Evolutionary conservation across 495 filamentous ascomycete species (phyloP).

Genomic region (Pyrenula aspistea): DNA sequence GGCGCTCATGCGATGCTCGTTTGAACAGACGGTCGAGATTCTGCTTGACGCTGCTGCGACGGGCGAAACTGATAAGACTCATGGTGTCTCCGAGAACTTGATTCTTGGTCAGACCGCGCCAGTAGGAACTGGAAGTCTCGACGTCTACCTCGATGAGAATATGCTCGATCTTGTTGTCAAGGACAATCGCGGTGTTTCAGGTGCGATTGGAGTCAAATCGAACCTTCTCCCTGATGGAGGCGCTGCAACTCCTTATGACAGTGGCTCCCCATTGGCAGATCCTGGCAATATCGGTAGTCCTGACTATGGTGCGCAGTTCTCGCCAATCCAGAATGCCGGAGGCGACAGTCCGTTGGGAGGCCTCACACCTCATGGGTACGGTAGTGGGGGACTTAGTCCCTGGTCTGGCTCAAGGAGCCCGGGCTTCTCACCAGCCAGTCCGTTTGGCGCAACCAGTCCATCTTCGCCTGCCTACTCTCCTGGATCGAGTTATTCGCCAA

Average conservation of each 20-base stretch:
- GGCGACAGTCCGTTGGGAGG: conserved; percentile 60
- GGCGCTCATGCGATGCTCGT: conserved; percentile 97
- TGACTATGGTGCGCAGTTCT: conserved; percentile 74
- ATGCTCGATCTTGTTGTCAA: conserved; percentile 93
- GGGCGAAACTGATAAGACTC: conserved; percentile 93
- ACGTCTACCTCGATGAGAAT: conserved; percentile 81
- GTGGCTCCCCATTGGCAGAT: conserved; percentile 76
- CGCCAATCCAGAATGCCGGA: conserved; percentile 68
- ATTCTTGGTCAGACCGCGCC: conserved; percentile 96
- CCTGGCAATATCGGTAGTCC: conserved; percentile 63
- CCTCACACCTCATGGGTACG: conserved; percentile 43
- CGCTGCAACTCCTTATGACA: conserved; percentile 89
- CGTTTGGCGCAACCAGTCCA: conserved; percentile 64
- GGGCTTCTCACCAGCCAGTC: conserved; percentile 61
- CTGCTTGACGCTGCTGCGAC: conserved; percentile 85
- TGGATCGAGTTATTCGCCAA: conserved; percentile 53
- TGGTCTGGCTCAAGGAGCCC: conserved; percentile 51
- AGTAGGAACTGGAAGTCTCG: conserved; percentile 89
- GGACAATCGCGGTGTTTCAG: conserved; percentile 73
- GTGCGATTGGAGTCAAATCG: conserved; percentile 61
- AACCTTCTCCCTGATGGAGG: conserved; percentile 54
- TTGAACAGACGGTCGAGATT: conserved; percentile 99
- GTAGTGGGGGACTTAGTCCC: conserved; percentile 51
- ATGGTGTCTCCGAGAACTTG: conserved; percentile 95
- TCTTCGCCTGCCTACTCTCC: conserved; percentile 68